Evolutionary conservation across 2,329 filamentous ascomycete species (phyloP).

Genomic region (Sarocladiaceae sp.): DNA sequence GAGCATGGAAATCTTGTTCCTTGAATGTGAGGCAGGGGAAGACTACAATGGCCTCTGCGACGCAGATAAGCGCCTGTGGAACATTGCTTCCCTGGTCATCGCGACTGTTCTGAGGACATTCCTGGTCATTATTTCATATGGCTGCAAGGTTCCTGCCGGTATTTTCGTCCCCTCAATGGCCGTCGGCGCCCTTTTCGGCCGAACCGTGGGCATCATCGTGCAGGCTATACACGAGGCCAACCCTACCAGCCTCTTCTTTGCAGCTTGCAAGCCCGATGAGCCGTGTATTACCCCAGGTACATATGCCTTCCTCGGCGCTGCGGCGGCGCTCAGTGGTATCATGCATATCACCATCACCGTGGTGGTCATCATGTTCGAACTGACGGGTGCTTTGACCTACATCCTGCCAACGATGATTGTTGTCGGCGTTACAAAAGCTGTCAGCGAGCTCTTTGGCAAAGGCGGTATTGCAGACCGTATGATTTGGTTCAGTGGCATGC

Average conservation of each 20-base stretch:
- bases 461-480: conserved; percentile 95
- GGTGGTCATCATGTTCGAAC: conserved; percentile 98
- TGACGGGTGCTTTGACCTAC: conserved; percentile 94
- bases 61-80: conserved; percentile 63
- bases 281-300: conserved; percentile 97
- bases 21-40: conserved; percentile 83
- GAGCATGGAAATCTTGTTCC: conserved; percentile 96
- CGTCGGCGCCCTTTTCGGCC: conserved; percentile 86
- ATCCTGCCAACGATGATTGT: conserved; percentile 99
- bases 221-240: conserved; percentile 81
- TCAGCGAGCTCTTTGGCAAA: conserved; percentile 86
- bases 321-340: conserved; percentile 84
- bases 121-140: conserved; percentile 91
- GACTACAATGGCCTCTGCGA: conserved; percentile 91
- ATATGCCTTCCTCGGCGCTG: conserved; percentile 91
- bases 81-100: conserved; percentile 69
- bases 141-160: conserved; percentile 94
- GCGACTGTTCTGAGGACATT: conserved; percentile 77
- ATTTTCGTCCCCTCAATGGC: conserved; percentile 99
- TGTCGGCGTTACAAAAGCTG: conserved; percentile 90
- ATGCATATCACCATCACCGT: conserved; percentile 98
- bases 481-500: conserved; percentile 98
- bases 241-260: conserved; percentile 77
- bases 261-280: conserved; percentile 81
- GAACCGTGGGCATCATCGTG: conserved; percentile 90